Percentiles rank a stretch among this genome's conserved stretches.
These are phyloP conservation scores for Paraconiothyrium sp. DNA, from an alignment of 2,329 filamentous ascomycete species.

Conservation along the genomic window DNA sequence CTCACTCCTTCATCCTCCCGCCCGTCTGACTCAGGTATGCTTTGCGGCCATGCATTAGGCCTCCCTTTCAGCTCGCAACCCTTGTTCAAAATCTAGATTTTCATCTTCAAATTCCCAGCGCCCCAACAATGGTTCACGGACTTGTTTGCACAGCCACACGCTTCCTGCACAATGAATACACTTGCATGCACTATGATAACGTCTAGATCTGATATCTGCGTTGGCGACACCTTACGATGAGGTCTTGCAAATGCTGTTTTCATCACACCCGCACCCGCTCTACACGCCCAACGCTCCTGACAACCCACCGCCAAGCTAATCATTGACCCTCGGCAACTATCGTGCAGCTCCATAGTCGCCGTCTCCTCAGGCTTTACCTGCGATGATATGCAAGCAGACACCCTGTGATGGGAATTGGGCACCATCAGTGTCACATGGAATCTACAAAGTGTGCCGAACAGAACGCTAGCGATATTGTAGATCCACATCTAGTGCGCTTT, in stretches of 20 bases:
- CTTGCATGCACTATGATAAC: not conserved
- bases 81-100: not conserved
- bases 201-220: not conserved
- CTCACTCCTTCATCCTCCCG: not conserved
- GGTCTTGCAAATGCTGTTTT: not conserved
- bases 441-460: no score
- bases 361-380: no score
- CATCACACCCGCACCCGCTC: not conserved
- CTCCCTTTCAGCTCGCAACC: constrained; percentile 4
- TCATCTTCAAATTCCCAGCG: not conserved
- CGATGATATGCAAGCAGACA: no score
- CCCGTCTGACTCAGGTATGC: not conserved
- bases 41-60: not conserved
- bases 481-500: no score
- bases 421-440: no score
- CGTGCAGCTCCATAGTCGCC: no score
- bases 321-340: no score
- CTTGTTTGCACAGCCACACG: not conserved
- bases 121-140: not conserved
- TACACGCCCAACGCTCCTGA: not conserved
- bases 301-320: no score
- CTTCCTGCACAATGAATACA: not conserved
- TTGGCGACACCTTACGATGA: not conserved
- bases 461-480: no score
- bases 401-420: no score